A percentile compares a stretch with the other conserved stretches of the same genome.
These are phyloP conservation scores for Dichomitus squalens DNA, from an alignment of 1,284 basidiomycete genomes.

Conservation along the genomic window DNA sequence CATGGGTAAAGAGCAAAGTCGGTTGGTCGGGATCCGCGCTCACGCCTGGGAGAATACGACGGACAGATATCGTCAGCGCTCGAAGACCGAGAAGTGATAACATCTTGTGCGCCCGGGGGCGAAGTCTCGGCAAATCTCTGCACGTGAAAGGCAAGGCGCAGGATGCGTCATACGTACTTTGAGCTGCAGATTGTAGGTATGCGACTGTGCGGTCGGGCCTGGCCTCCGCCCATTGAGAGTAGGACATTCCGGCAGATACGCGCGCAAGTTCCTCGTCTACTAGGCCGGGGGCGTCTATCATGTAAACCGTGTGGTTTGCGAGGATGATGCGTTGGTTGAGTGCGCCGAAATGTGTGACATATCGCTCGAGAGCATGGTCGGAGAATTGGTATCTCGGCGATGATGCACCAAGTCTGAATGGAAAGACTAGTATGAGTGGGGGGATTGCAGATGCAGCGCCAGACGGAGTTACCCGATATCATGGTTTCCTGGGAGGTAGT, in stretches of 20 bases:
- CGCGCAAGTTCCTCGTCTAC: slow-evolving; percentile 81
- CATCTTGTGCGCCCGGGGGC: neutral
- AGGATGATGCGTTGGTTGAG: slow-evolving; percentile 56
- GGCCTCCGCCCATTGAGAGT: slow-evolving; percentile 59
- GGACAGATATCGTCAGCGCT: neutral
- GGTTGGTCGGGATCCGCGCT: slow-evolving; percentile 12
- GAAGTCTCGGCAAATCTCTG: neutral
- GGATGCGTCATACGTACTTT: slow-evolving; percentile 40
- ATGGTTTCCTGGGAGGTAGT: slow-evolving; percentile 87
- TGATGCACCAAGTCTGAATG: slow-evolving; percentile 59
- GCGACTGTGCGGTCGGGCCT: slow-evolving; percentile 62
- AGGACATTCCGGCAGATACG: slow-evolving; percentile 44
- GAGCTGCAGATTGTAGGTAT: slow-evolving; percentile 60
- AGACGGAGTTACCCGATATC: slow-evolving; percentile 65
- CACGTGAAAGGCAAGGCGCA: neutral
- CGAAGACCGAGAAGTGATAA: neutral
- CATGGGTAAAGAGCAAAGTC: slow-evolving; percentile 59
- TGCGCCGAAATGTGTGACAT: slow-evolving; percentile 66
- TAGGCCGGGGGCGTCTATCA: slow-evolving; percentile 77
- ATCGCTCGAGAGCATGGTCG: slow-evolving; percentile 61
- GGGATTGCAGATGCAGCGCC: slow-evolving; percentile 4
- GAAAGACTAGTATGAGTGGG: slow-evolving; percentile 9
- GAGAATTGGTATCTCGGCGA: slow-evolving; percentile 48
- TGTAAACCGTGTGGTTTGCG: slow-evolving; percentile 71
- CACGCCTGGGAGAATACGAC: slow-evolving; percentile 6